phyloP scores from a whole-genome alignment of 768 basidiomycete genomes.

The Russula virescens region DNA sequence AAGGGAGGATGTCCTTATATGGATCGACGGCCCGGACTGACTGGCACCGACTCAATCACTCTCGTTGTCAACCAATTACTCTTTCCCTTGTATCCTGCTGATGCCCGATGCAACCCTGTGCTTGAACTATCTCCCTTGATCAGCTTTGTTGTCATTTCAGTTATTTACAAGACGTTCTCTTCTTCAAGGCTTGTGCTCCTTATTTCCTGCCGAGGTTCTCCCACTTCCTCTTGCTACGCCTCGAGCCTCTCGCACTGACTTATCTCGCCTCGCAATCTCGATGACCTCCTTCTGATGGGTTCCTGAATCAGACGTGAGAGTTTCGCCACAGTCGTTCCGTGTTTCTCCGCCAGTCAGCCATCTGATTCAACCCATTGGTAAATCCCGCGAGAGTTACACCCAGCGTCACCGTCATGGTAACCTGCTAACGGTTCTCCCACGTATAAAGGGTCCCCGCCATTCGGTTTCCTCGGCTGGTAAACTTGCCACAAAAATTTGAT shows the following conservation, averaged over 20 bases:
- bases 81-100: background rate
- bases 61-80: background rate
- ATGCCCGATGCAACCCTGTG: background rate
- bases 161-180: no score
- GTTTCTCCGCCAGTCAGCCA: background rate
- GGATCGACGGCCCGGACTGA: background rate
- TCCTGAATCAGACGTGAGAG: no score
- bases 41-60: background rate
- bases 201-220: no score
- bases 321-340: no score
- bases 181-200: no score
- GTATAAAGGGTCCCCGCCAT: background rate
- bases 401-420: background rate
- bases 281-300: no score
- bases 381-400: no score
- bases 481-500: background rate
- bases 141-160: no score
- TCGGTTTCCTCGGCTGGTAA: background rate
- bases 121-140: background rate
- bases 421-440: background rate
- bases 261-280: no score
- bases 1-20: slow-evolving; percentile 4
- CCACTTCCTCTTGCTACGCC: no score
- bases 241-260: no score
- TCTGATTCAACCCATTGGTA: background rate